A percentile compares a stretch with the other conserved stretches of the same genome.
Evolutionary conservation across 768 basidiomycete species (phyloP).

Genomic region (Leccinum truebloodii): DNA sequence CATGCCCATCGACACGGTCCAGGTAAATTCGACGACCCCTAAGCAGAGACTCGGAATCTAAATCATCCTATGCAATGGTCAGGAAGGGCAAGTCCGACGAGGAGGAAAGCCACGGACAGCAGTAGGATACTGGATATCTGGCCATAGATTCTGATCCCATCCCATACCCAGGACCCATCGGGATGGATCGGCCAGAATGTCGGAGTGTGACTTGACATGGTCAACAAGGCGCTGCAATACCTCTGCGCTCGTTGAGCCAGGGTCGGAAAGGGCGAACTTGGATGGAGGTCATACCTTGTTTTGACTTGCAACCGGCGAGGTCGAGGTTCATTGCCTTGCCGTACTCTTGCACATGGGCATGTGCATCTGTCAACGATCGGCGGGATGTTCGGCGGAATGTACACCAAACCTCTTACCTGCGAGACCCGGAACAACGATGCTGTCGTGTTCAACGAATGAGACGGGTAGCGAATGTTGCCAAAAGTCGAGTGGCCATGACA

Average conservation of each 20-base stretch:
- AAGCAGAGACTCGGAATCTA: constrained; percentile 69
- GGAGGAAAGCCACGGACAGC: constrained; percentile 46
- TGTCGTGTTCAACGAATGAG: constrained; percentile 33
- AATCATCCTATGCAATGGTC: constrained; percentile 55
- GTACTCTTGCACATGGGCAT: constrained; percentile 76
- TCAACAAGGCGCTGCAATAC: constrained; percentile 59
- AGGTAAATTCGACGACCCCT: constrained; percentile 71
- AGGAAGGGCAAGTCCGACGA: constrained; percentile 9
- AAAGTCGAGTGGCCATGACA: constrained; percentile 27
- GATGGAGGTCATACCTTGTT: constrained; percentile 46
- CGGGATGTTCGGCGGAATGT: background rate
- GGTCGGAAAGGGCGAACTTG: too few relatives aligned
- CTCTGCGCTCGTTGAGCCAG: constrained; percentile 41
- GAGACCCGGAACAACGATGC: constrained; percentile 70
- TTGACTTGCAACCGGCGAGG: constrained; percentile 56
- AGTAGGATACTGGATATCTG: constrained; percentile 62
- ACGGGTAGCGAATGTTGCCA: constrained; percentile 23
- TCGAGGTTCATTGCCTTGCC: constrained; percentile 68
- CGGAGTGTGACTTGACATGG: constrained; percentile 60
- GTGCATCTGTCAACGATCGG: constrained; percentile 54
- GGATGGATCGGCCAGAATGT: constrained; percentile 49
- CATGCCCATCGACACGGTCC: constrained; percentile 79
- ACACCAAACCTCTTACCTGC: constrained; percentile 47
- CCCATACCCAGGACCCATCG: constrained; percentile 86
- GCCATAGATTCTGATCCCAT: constrained; percentile 92